These are phyloP conservation scores for Mortierella alpina DNA, from an alignment of 192 early-diverging fungal species.

Conservation along the genomic window DNA sequence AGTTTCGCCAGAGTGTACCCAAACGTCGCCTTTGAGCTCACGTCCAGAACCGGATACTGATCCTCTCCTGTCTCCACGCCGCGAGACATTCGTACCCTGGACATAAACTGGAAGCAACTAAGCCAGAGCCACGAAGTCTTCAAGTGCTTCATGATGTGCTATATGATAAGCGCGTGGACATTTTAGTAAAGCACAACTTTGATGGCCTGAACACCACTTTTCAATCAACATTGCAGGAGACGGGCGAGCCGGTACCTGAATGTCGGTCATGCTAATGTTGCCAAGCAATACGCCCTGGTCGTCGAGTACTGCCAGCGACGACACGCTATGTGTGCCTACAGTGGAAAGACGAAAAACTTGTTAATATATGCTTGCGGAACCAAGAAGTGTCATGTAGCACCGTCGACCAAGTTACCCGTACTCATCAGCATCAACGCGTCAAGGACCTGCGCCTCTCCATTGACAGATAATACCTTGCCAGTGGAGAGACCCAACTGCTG, in stretches of 20 bases:
- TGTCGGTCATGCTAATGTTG: conserved; percentile 77
- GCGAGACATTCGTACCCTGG: conserved; percentile 22
- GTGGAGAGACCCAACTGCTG: conserved; percentile 27
- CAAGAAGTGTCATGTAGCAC: neutral
- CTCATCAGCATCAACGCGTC: conserved; percentile 48
- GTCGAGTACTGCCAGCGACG: conserved; percentile 67
- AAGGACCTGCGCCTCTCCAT: conserved; percentile 28
- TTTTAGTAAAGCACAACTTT: neutral
- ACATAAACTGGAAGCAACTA: conserved; percentile 45
- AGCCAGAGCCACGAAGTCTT: conserved; percentile 50
- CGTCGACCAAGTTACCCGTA: conserved; percentile 11
- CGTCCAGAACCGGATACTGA: conserved; percentile 80
- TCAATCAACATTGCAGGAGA: neutral
- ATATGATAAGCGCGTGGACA: neutral
- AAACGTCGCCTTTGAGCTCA: conserved; percentile 73
- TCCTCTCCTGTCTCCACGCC: conserved; percentile 56
- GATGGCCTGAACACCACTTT: neutral
- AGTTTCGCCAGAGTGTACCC: conserved; percentile 79
- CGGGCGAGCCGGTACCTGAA: conserved; percentile 57
- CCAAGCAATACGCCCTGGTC: conserved; percentile 66
- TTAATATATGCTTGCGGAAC: neutral
- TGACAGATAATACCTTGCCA: conserved; percentile 31
- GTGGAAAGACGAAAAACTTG: neutral
- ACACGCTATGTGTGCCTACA: conserved; percentile 40
- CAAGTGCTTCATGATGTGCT: conserved; percentile 48